These are phyloP conservation scores for Zymoseptoria crescenta DNA, from an alignment of 2,329 filamentous ascomycete genomes.

Conservation along the genomic window DNA sequence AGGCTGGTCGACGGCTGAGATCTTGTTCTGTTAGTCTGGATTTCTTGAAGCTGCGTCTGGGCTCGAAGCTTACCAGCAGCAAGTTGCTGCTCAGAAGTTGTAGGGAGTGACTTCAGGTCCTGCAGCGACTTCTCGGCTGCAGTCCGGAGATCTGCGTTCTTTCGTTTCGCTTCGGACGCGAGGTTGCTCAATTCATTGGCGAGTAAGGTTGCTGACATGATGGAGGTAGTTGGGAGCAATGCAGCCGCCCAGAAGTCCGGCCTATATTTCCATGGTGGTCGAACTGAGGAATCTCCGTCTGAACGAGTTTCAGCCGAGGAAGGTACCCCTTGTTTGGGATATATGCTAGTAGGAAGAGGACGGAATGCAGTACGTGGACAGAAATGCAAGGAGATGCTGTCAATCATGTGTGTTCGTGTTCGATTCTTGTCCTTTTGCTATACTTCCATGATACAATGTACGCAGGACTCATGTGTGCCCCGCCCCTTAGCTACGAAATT, in stretches of 20 bases:
- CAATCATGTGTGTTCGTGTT: background rate
- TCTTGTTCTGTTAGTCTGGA: slow-evolving; percentile 49
- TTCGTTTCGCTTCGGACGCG: slow-evolving; percentile 73
- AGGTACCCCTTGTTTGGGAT: background rate
- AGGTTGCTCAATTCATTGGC: slow-evolving; percentile 26
- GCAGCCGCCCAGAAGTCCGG: background rate
- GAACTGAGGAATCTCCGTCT: background rate
- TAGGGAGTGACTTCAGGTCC: slow-evolving; percentile 70
- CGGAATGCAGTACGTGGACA: background rate
- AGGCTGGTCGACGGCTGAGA: slow-evolving; percentile 69
- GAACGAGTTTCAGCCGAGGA: background rate
- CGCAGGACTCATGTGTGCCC: background rate
- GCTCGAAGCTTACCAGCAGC: slow-evolving; percentile 50
- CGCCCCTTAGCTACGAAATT: background rate
- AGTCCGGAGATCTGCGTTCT: slow-evolving; percentile 81
- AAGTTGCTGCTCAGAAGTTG: slow-evolving; percentile 68
- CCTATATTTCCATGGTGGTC: background rate
- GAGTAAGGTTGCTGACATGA: slow-evolving; percentile 27
- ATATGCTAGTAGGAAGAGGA: background rate
- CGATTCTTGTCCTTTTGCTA: background rate
- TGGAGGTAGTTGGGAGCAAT: background rate
- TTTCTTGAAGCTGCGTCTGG: background rate
- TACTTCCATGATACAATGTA: background rate
- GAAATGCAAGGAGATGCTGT: background rate
- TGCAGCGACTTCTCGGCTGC: slow-evolving; percentile 89